Evolutionary conservation across 129 eudicot species (phyloP), one percentile per base, ranked within the genome.

Genomic region (Smallanthus sonchifolius): DNA sequence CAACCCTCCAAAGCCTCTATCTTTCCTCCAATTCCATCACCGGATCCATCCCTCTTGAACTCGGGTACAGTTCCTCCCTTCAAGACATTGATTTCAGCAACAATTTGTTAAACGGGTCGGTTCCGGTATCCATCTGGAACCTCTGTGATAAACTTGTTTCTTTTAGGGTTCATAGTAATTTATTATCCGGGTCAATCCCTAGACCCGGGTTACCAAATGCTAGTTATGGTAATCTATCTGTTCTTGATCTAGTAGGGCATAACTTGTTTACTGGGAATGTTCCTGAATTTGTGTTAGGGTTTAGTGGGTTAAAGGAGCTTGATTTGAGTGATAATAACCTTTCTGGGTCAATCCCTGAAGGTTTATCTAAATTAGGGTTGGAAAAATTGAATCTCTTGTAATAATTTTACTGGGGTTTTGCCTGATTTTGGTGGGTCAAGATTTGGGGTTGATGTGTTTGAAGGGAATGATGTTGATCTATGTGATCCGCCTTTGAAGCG

Each of bases 121-220:
- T 90, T 16, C 89, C 92, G 15, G 67, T 87, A 19, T 90, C 96
- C 10, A 72, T 90, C n/a, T 87, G 90, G 88, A 90, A 85, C 54
- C 90, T 90, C 37, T 90, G 92, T 61, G 90, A 85, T 15, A 67
- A 84, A 8, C 24, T 90, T 1, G 82, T 84, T 30, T 83, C 92
- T 2, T 79, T 93, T n/a, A 60, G 89, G 60, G 34, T 90, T 20
- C 95, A 90, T 73, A 92, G 91, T 52, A 93, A 93, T 66, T 68
- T 86, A 20, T 77, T 93, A 0, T 82, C 95, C 38, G 89, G 95
- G 51, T 24, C 81, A 37, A 42, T 87, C 10, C 97, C 98, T 51
- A 85, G 80, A 20, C 96, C 96, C 52, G 96, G 91, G n/a, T 81
- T 93, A 69, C 97, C 92, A 15, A 86, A 87, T 74, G 82, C 89